Evolutionary conservation across 257 asterid species (phyloP), one percentile per base, ranked within the genome.

Genomic region (Lycium ferocissimum): DNA sequence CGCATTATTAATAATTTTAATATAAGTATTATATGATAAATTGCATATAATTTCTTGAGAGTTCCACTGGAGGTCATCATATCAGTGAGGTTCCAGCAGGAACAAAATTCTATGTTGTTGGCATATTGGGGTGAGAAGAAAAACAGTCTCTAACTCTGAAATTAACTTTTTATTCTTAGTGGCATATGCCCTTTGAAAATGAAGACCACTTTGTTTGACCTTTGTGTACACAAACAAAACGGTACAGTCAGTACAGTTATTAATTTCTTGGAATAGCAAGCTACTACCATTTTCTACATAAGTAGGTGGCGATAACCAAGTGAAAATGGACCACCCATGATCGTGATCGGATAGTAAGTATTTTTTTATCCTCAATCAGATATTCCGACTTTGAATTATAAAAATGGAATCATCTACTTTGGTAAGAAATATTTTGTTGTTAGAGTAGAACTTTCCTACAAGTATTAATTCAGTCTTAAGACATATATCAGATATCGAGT

Each of bases 31-130:
- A 26, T 51, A 76, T 51, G 14, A 76, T 76, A 76, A 51, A 22
- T 49, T 76, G 13, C 3, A 14, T 76, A 76, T 76, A 76, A 3
- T 51, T 76, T 76, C 47, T 76, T 76, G 7, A 13, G 81, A 73
- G 58, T 73, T 45, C 63, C 82, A 76, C 82, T 51, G 43, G 63
- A 49, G 22, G 63, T 51, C 43, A 76, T 76, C 82, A 76, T 76
- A 76, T 22, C 82, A 22, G 3, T 76, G 22, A 22, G 82, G 63
- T 51, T 76, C 63, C 63, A 76, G 63, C 8, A 76, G 82, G 63
- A 76, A 76, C 82, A 76, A 15, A 51, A 51, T 76, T 76, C 45
- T 76, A 71, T 51, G 53, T 26, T 83, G 85, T 83, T 83, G 82
- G 82, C 43, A 43, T 17, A 69, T 71, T 83, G 72, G 82, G 76